Base-by-base conservation (phyloP, 2,329 filamentous ascomycete genomes). In the Trichoderma brevicompactum region DNA sequence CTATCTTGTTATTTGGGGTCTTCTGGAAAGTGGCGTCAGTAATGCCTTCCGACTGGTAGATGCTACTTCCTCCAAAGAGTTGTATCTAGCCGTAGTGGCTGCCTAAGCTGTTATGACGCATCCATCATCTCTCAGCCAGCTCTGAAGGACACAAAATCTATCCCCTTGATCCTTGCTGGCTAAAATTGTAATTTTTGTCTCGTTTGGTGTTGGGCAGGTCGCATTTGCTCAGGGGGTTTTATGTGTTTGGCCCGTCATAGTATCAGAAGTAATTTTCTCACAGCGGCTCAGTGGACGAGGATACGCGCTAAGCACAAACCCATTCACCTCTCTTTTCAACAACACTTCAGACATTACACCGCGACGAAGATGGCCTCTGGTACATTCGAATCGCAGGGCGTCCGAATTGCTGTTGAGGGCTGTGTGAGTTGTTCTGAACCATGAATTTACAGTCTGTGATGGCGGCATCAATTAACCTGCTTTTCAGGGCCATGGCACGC, bases 351-450 rank as follows among this genome's bases (percentile, higher is more conserved):
- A 12, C 36, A 41, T 38, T 53, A 46, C 2, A 40, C 44, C 43
- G 46, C 40, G 36, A 46, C 38, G 43, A 69, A 49, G 43, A 80
- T 79, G 79, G 58, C 74, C 15, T 56, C 72, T 66, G 69, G 73
- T 23, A 71, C 73, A 7, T 73, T 78, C 28, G 75, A 79, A 64
- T 71, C 70, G 13, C 74, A 78, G 38, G 85, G 85, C 66, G 81
- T 96, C 67, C 88, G 92, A 64, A 83, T 97, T 68, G 94, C 93
- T 19, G 81, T 96, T 6, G 91, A 96, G 81, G 94, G 94, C 72
- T 97, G 94, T 75, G 91, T 94, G 81, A 78, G 89, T 80, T 71
- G 75, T 53, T 54, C 12, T 36, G 12, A 28, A 8, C 12, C 5
- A 28, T 1, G 55, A 53, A 34, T 15, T 17, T 54, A 5, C 19